Evolutionary conservation across 169 alveolate genomes (phyloP).

Genomic region (Fabrea salina): DNA sequence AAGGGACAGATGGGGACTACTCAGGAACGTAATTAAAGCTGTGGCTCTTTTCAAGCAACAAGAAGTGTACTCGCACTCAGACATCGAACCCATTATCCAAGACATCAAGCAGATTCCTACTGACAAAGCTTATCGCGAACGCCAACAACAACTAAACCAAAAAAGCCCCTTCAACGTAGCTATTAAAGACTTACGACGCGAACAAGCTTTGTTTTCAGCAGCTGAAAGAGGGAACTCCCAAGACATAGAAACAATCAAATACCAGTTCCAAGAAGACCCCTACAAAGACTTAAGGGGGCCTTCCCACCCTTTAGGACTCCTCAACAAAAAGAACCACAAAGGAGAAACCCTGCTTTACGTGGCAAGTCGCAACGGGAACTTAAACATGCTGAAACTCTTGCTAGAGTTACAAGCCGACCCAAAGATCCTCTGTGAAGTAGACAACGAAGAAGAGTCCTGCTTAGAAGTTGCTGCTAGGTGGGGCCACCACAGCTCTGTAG

Average conservation of each 20-base stretch:
- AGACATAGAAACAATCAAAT: slow-evolving; percentile 8
- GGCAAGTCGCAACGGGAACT: slow-evolving; percentile 31
- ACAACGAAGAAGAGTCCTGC: slow-evolving; percentile 36
- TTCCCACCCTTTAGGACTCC: slow-evolving; percentile 31
- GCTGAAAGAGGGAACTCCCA: slow-evolving; percentile 22
- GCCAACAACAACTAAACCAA: background rate
- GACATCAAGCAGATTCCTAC: slow-evolving; percentile 26
- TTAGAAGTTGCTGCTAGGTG: slow-evolving; percentile 48
- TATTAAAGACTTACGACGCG: slow-evolving; percentile 35
- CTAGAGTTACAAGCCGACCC: slow-evolving; percentile 32
- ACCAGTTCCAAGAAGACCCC: slow-evolving; percentile 41
- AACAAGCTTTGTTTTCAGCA: slow-evolving; percentile 32
- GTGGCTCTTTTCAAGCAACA: background rate
- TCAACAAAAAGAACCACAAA: slow-evolving; percentile 29
- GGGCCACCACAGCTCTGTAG: slow-evolving; percentile 32
- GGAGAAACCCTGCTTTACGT: slow-evolving; percentile 29
- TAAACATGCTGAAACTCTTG: slow-evolving; percentile 18
- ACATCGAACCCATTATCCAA: background rate
- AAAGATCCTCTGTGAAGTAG: background rate
- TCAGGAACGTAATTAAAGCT: slow-evolving; percentile 24
- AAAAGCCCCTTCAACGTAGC: slow-evolving; percentile 7
- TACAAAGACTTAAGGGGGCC: slow-evolving; percentile 28
- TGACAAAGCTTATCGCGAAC: slow-evolving; percentile 1
- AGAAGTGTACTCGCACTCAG: background rate
- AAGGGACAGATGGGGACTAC: slow-evolving; percentile 25